These are phyloP conservation scores for Penicillium sp. DNA, from an alignment of 2,329 filamentous ascomycete genomes.

Conservation along the genomic window DNA sequence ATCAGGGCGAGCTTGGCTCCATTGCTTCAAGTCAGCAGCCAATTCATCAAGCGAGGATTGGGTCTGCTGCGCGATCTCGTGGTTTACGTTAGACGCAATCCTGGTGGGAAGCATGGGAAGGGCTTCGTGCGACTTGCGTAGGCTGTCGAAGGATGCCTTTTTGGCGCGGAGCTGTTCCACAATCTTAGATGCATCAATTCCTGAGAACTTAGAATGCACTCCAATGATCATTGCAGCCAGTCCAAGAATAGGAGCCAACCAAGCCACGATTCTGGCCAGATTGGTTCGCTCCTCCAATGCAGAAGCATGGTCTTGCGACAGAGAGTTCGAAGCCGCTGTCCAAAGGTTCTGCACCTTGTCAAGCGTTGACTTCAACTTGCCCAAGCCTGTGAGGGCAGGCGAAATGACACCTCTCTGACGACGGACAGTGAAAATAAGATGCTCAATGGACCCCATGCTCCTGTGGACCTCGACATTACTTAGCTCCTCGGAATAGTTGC, in stretches of 20 bases:
- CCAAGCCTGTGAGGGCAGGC: constrained; percentile 33
- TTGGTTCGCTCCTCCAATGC: constrained; percentile 21
- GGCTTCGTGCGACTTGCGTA: constrained; percentile 45
- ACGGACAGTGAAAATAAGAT: constrained; percentile 62
- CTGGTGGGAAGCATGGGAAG: constrained; percentile 54
- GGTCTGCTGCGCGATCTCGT: constrained; percentile 31
- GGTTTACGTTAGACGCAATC: constrained; percentile 43
- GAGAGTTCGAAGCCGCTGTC: constrained; percentile 26
- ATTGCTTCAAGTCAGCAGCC: constrained; percentile 45
- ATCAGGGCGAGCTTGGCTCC: constrained; percentile 54
- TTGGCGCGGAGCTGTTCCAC: constrained; percentile 52
- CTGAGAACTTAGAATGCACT: constrained; percentile 66
- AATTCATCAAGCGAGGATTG: constrained; percentile 31
- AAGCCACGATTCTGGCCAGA: constrained; percentile 45
- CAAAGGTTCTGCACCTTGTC: constrained; percentile 37
- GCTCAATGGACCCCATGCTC: constrained; percentile 83
- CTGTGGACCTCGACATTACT: constrained; percentile 75
- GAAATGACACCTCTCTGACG: constrained; percentile 42
- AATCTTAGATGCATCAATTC: constrained; percentile 49
- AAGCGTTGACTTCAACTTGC: constrained; percentile 31
- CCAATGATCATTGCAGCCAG: constrained; percentile 63
- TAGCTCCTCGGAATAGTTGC: constrained; percentile 80
- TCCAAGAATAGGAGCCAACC: constrained; percentile 69
- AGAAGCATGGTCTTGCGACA: constrained; percentile 23
- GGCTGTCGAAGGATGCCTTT: constrained; percentile 49